These are phyloP conservation scores for Hymenoscyphus fraxineus DNA, from an alignment of 2,329 filamentous ascomycete genomes.

Conservation along the genomic window DNA sequence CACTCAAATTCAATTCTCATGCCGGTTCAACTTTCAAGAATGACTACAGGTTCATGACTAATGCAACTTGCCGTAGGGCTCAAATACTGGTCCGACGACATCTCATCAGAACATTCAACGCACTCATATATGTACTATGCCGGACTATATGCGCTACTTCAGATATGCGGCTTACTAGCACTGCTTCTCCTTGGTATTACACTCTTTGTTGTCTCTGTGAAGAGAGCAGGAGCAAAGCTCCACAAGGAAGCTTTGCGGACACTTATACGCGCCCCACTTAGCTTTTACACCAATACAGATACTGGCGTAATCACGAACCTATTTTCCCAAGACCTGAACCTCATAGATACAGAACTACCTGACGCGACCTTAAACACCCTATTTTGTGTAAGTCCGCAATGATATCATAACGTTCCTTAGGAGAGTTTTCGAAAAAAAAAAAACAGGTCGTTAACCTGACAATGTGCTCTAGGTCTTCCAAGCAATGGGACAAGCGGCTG, in stretches of 20 bases:
- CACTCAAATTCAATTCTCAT: neutral
- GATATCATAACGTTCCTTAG: neutral
- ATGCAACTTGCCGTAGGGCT: conserved; percentile 4
- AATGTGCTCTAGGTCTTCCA: conserved; percentile 36
- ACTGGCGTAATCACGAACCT: conserved; percentile 32
- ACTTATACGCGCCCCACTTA: conserved; percentile 45
- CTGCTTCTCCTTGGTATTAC: conserved; percentile 21
- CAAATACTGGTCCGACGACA: conserved; percentile 7
- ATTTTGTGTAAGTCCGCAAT: neutral
- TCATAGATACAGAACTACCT: conserved; percentile 27
- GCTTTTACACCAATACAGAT: conserved; percentile 42
- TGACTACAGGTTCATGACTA: too few relatives aligned
- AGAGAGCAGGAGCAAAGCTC: conserved; percentile 5
- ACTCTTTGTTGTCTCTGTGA: conserved; percentile 30
- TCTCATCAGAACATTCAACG: neutral
- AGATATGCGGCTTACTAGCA: conserved; percentile 2
- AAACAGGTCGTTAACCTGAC: neutral
- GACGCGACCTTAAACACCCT: conserved; percentile 28
- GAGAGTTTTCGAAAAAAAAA: neutral
- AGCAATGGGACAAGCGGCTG: conserved; percentile 10
- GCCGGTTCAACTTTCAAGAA: neutral
- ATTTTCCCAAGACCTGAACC: conserved; percentile 23
- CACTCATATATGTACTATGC: conserved; percentile 15
- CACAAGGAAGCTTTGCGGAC: conserved; percentile 36
- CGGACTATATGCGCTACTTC: conserved; percentile 13